A percentile compares a stretch with the other conserved stretches of the same genome.
Evolutionary conservation across 1,139 yeast genomes (phyloP).

Genomic region (Taiozyma sp.): DNA sequence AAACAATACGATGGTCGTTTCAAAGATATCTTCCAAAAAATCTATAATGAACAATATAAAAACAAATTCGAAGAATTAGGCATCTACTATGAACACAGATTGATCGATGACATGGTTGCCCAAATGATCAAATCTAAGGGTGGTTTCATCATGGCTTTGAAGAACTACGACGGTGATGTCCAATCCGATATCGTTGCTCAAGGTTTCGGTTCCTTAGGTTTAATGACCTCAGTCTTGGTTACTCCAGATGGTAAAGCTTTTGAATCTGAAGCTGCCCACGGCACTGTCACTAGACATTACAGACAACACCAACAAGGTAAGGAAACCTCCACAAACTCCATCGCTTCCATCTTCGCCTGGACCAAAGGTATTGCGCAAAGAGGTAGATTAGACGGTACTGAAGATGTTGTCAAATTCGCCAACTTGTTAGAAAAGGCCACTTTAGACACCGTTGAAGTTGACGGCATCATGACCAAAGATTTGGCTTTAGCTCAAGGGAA

Average conservation of each 20-base stretch:
- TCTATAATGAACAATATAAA: conserved; percentile 71
- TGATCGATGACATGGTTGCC: conserved; percentile 98
- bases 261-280: conserved; percentile 97
- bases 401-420: conserved; percentile 79
- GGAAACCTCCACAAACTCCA: conserved; percentile 96
- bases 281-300: conserved; percentile 94
- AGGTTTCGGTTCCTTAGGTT: conserved; percentile 94
- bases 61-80: conserved; percentile 66
- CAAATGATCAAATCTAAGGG: conserved; percentile 96
- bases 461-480: conserved; percentile 93
- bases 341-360: conserved; percentile 98
- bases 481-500: conserved; percentile 85
- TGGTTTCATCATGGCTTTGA: conserved; percentile 91
- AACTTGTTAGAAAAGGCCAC: conserved; percentile 76
- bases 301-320: conserved; percentile 94
- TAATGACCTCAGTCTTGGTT: conserved; percentile 92
- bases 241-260: conserved; percentile 95
- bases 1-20: conserved; percentile 92
- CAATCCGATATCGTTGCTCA: conserved; percentile 97
- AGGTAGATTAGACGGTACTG: conserved; percentile 83
- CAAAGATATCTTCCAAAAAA: conserved; percentile 84
- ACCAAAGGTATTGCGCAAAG: conserved; percentile 88
- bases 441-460: conserved; percentile 78
- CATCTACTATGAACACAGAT: conserved; percentile 93
- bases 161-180: conserved; percentile 97